Conservation (phyloP, 495 filamentous ascomycete species). For the Trichoderma parareesei region DNA sequence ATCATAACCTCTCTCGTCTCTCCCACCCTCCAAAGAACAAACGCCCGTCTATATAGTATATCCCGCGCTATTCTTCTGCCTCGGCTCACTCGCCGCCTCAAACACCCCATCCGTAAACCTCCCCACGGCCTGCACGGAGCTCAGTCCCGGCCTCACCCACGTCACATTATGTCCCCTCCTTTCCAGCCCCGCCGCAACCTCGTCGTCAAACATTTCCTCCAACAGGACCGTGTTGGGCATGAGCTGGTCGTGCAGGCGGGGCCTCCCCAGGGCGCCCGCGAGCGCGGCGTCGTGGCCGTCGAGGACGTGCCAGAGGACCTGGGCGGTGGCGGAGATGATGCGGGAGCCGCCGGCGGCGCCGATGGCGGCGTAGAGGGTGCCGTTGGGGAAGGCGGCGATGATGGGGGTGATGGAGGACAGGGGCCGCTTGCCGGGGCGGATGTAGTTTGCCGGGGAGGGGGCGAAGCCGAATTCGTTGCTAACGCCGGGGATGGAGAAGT, state of each 20-base stretch:
- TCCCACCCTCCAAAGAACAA: background rate
- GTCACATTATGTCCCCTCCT: slow-evolving; percentile 64
- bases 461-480: slow-evolving; percentile 76
- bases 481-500: slow-evolving; percentile 71
- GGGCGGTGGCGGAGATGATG: slow-evolving; percentile 78
- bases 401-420: slow-evolving; percentile 71
- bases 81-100: slow-evolving; percentile 55
- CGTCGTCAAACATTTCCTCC: slow-evolving; percentile 63
- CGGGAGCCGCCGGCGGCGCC: slow-evolving; percentile 81
- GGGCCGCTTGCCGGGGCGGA: slow-evolving; percentile 72
- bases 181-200: slow-evolving; percentile 56
- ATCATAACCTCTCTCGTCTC: background rate
- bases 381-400: slow-evolving; percentile 62
- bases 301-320: slow-evolving; percentile 65
- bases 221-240: slow-evolving; percentile 60
- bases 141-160: slow-evolving; percentile 55
- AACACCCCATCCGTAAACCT: slow-evolving; percentile 60
- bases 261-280: slow-evolving; percentile 52
- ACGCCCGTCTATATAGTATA: slow-evolving; percentile 46
- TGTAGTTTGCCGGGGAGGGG: slow-evolving; percentile 72
- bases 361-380: slow-evolving; percentile 57
- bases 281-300: slow-evolving; percentile 51
- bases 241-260: slow-evolving; percentile 78
- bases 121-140: slow-evolving; percentile 64
- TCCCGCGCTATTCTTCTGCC: slow-evolving; percentile 66